Evolutionary conservation across 257 asterid genomes (phyloP), one percentile per base, ranked within the genome.

Genomic region (Ilex aquifolium): DNA sequence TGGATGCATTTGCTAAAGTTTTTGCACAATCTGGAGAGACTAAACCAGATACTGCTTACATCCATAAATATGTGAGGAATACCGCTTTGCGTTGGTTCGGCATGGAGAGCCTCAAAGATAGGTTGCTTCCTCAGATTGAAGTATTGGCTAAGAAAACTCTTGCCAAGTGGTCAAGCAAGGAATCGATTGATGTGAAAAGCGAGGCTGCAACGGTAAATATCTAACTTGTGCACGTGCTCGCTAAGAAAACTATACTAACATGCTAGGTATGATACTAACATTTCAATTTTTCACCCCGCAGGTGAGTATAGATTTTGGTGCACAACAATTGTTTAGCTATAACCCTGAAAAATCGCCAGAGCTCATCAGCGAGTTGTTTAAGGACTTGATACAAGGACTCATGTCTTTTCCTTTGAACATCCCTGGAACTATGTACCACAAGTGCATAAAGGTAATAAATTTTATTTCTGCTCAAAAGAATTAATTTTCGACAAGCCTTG

Each of bases 1-100:
- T 86, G 87, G 96, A 86, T 65, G 82, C 95, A 14, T 88, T 82
- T 27, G 92, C 96, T 0, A 83, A 88, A 63, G 88, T 88, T 6
- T 86, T 88, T 64, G 17, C 14, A 11, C 54, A 49, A 15, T 49
- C 54, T n/a, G 17, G 14, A 12, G 17, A 49, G 11, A 44, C 0
- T 44, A 0, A 21, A 21, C 27, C 27, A 36, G 7, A 12, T 12
- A 15, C 5, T 49, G 10, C n/a, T 2, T 3, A 12, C 10, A 15
- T n/a, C 10, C 54, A 71, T 32, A 67, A 59, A 61, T 72, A 72
- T 48, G 12, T 21, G 12, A 65, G 70, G 17, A 65, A 44, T 17
- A 14, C 65, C 58, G 27, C 57, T 9, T 52, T 77, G 3, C 52
- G 31, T 59, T 72, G 61, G 15, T 72, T 68, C 40, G 82, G 82